Base-by-base conservation (phyloP, 306 rosid genomes). In the Prunus mongolica region DNA sequence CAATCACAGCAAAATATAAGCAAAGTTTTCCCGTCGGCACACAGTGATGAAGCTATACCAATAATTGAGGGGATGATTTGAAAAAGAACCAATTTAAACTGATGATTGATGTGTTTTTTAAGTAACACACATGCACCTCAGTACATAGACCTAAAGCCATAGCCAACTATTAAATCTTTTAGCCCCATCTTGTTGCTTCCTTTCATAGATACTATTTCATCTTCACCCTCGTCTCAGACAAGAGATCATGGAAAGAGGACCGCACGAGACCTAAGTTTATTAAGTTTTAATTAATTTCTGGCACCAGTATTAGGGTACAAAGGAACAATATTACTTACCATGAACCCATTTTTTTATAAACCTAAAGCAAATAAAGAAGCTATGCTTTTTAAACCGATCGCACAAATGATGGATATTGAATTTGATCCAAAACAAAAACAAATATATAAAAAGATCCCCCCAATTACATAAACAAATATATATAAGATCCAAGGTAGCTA, bases 201-300 rank as follows among this genome's bases (percentile, higher is more conserved):
- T 72, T 60, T 74, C 44, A 51, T 61, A 55, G 20, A 57, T 69
- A 67, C 55, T 46, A 79, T 54, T 54, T 24, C 28, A 65, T 61
- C 30, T 82, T 88, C 89, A 78, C 72, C 90, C 73, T 66, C 71
- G 46, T 81, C 71, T 71, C 75, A 69, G 83, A 82, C 86, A 82
- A 73, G 56, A 56, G 74, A 72, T 56, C 20, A 54, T 75, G 75
- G 71, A 73, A 78, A 81, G 71, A 28, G 69, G 76, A 80, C 82
- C 27, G 62, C 77, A 81, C 44, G 77, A n/a, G 65, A 28, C 30
- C 57, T 75, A 38, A 55, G 34, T 71, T 74, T 49, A 54, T 79
- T 55, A 76, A 32, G 19, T 52, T 27, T 12, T 56, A 56, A 72
- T 62, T 16, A 71, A 55, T 50, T 64, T 45, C 58, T 72, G 83